These are phyloP conservation scores for Coemansia sp. DNA, from an alignment of 192 early-diverging fungal genomes.

Conservation along the genomic window DNA sequence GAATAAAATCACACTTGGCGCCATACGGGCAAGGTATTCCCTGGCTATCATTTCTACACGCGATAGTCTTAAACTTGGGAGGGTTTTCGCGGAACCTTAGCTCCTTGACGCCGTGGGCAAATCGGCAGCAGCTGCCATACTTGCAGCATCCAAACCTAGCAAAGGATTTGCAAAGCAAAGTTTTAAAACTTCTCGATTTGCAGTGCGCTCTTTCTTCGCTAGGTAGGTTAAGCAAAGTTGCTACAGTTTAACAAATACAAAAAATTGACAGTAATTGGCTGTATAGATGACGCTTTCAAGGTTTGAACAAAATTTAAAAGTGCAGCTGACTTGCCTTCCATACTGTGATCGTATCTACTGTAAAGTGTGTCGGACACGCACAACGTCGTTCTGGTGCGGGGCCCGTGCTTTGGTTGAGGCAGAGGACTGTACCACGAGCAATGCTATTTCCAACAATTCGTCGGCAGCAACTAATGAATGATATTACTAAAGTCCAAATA, in stretches of 20 bases:
- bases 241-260: background rate
- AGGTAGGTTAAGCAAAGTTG: background rate
- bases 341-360: too few relatives aligned
- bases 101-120: conserved; percentile 38
- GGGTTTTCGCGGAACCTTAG: conserved; percentile 27
- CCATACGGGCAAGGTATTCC: conserved; percentile 28
- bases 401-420: too few relatives aligned
- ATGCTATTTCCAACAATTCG: too few relatives aligned
- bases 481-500: too few relatives aligned
- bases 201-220: background rate
- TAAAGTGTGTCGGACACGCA: too few relatives aligned
- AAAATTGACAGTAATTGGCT: background rate
- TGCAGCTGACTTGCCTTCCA: too few relatives aligned
- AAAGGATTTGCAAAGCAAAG: conserved; percentile 30
- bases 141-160: conserved; percentile 7
- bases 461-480: too few relatives aligned
- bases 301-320: too few relatives aligned
- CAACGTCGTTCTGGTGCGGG: too few relatives aligned
- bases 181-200: conserved; percentile 31
- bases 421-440: too few relatives aligned
- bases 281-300: too few relatives aligned
- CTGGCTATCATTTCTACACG: conserved; percentile 30
- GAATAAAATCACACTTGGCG: conserved; percentile 45
- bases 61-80: conserved; percentile 26
- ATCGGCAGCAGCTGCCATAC: conserved; percentile 26